These are phyloP conservation scores for Litsea cubeba DNA, from an alignment of 164 flowering plant species.

Conservation along the genomic window DNA sequence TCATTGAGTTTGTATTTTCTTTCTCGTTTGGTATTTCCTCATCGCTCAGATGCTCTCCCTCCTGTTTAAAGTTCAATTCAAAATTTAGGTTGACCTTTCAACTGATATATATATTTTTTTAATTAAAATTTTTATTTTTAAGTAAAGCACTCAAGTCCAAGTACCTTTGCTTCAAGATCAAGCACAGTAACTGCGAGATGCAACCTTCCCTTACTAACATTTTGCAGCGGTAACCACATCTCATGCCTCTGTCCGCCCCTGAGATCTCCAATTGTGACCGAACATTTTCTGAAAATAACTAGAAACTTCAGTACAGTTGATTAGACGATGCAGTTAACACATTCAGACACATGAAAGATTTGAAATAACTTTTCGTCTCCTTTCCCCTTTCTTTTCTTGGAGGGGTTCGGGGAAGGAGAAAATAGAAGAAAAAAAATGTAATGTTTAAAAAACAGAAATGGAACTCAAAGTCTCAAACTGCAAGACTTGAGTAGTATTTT, in stretches of 20 bases:
- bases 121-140: background rate
- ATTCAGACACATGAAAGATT: background rate
- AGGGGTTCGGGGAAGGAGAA: no score
- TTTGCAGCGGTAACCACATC: slow-evolving; percentile 83
- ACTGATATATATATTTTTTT: background rate
- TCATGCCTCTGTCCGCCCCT: slow-evolving; percentile 75
- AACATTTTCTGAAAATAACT: slow-evolving; percentile 53
- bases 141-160: background rate
- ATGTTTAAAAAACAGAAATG: no score
- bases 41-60: slow-evolving; percentile 15
- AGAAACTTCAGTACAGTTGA: background rate
- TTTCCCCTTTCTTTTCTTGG: no score
- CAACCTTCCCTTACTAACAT: slow-evolving; percentile 77
- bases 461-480: no score
- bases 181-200: slow-evolving; percentile 72
- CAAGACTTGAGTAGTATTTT: no score
- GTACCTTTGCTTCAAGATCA: slow-evolving; percentile 53
- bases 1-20: slow-evolving; percentile 11
- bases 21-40: slow-evolving; percentile 24
- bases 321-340: background rate
- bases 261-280: slow-evolving; percentile 47
- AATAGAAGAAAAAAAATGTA: no score
- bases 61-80: slow-evolving; percentile 31
- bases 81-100: background rate
- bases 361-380: no score